A percentile compares a stretch with the other conserved stretches of the same genome.
These are phyloP conservation scores for Stipa capillata DNA, from an alignment of 176 grass and related monocot genomes.

Conservation along the genomic window DNA sequence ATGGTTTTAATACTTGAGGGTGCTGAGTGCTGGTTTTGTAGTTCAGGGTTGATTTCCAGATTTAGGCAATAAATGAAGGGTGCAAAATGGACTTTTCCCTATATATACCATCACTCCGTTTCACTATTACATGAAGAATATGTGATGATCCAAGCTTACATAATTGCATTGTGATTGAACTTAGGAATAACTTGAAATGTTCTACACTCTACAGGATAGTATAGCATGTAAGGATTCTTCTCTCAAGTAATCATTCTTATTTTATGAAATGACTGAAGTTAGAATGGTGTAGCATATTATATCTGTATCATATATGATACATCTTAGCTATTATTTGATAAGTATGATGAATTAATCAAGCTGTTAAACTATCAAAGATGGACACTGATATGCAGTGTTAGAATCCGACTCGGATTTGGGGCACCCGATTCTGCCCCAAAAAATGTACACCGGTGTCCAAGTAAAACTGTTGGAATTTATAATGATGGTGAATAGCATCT, in stretches of 20 bases:
- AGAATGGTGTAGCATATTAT: not conserved
- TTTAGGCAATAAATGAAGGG: too few relatives aligned
- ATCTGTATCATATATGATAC: not conserved
- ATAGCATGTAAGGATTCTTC: not conserved
- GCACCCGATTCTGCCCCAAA: too few relatives aligned
- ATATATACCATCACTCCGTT: not conserved
- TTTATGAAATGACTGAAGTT: not conserved
- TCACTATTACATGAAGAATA: not conserved
- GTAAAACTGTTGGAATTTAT: not conserved
- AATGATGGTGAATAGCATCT: not conserved
- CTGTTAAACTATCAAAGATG: not conserved
- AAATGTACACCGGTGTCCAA: too few relatives aligned
- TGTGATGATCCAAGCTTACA: not conserved
- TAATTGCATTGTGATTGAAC: not conserved
- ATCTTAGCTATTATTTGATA: not conserved
- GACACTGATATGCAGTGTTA: not conserved
- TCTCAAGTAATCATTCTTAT: not conserved
- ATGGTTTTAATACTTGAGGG: too few relatives aligned
- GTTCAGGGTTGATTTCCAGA: too few relatives aligned
- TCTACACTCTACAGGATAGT: not conserved
- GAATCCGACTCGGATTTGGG: too few relatives aligned
- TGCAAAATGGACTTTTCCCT: too few relatives aligned
- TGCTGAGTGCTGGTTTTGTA: too few relatives aligned
- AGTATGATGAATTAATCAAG: not conserved
- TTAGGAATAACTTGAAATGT: not conserved